Conservation (phyloP, 2,329 filamentous ascomycete species). For the Alternaria sp. region DNA sequence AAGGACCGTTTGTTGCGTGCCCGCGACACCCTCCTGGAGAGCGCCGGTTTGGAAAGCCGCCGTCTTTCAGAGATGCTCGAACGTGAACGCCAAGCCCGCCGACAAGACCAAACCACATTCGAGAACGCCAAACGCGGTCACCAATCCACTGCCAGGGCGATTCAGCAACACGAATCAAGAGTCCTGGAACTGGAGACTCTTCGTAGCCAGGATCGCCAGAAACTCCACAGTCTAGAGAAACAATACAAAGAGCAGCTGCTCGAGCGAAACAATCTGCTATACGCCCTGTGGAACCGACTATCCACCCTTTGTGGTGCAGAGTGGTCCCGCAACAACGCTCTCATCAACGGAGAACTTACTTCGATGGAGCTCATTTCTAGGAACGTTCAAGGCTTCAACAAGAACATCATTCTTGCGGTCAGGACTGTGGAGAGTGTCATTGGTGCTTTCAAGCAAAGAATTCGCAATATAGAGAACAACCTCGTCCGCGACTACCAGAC, state of each 20-base stretch:
- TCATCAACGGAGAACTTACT: constrained; percentile 87
- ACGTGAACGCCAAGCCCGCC: constrained; percentile 84
- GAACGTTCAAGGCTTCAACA: constrained; percentile 86
- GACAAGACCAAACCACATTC: constrained; percentile 85
- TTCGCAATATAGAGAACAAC: constrained; percentile 86
- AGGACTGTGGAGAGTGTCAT: constrained; percentile 87
- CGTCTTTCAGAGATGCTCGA: constrained; percentile 89
- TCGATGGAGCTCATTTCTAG: constrained; percentile 86
- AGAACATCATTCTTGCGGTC: constrained; percentile 86
- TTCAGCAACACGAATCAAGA: constrained; percentile 83
- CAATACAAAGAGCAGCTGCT: constrained; percentile 85
- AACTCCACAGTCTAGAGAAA: constrained; percentile 77
- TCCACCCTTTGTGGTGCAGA: constrained; percentile 87
- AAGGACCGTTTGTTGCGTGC: constrained; percentile 91
- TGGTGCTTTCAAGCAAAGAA: constrained; percentile 77
- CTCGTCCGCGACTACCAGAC: constrained; percentile 90
- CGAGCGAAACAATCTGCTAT: constrained; percentile 87
- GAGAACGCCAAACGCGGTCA: constrained; percentile 90
- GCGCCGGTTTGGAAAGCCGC: constrained; percentile 83
- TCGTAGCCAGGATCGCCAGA: constrained; percentile 79
- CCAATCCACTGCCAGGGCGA: constrained; percentile 84
- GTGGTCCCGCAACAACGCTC: constrained; percentile 88
- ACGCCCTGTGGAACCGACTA: constrained; percentile 89
- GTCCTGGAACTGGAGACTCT: constrained; percentile 87
- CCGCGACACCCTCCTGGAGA: constrained; percentile 87